Conservation (phyloP, 2,329 filamentous ascomycete genomes). For the Tolypocladium tundrense region DNA sequence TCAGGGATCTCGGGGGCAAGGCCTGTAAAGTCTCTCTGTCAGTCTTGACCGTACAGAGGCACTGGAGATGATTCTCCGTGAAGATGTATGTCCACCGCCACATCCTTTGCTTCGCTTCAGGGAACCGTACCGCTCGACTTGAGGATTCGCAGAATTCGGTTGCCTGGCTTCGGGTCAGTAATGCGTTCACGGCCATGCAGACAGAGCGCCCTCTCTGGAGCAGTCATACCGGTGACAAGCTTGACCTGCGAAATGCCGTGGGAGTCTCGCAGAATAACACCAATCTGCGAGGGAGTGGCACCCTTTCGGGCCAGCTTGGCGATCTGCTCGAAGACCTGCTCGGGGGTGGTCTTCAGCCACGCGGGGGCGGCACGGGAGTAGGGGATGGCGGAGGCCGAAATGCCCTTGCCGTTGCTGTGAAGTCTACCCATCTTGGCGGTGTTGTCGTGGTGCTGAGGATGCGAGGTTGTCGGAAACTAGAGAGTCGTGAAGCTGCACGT, state of each 20-base stretch:
- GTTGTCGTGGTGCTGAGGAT: conserved; percentile 26
- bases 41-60: conserved; percentile 90
- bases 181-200: neutral
- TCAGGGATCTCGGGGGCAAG: conserved; percentile 97
- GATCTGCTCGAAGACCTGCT: conserved; percentile 98
- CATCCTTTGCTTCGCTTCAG: conserved; percentile 16
- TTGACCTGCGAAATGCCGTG: conserved; percentile 98
- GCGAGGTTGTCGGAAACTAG: conserved; percentile 16
- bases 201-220: neutral
- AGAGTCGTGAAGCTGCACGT: conserved; percentile 15
- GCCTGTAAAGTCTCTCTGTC: conserved; percentile 90
- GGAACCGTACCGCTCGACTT: conserved; percentile 85
- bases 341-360: conserved; percentile 98
- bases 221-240: conserved; percentile 78
- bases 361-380: conserved; percentile 89
- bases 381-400: conserved; percentile 88
- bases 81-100: conserved; percentile 14
- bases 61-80: conserved; percentile 24
- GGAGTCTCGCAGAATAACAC: conserved; percentile 95
- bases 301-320: conserved; percentile 99
- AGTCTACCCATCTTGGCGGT: conserved; percentile 80
- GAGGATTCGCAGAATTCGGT: conserved; percentile 99
- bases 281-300: conserved; percentile 96
- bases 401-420: conserved; percentile 99
- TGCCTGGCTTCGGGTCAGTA: conserved; percentile 55